Evolutionary conservation across 1,139 yeast species (phyloP).

Genomic region (Spencermartinsiella ligniputridi): DNA sequence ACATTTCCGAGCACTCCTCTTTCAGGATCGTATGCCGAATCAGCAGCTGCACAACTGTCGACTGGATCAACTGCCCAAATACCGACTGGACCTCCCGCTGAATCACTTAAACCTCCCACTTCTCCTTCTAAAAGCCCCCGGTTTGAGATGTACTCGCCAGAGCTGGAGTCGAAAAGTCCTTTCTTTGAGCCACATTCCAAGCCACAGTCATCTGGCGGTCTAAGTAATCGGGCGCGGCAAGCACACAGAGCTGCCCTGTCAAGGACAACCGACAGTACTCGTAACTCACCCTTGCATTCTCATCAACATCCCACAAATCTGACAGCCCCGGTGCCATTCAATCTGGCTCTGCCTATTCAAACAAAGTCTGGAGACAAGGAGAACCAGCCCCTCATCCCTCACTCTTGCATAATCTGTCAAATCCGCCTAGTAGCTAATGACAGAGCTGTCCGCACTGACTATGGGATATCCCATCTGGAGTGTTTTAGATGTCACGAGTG

Average conservation of each 20-base stretch:
- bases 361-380: background rate
- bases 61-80: no score
- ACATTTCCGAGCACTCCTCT: no score
- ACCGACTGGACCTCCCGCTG: no score
- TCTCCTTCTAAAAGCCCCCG: background rate
- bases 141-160: background rate
- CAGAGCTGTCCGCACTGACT: conserved; percentile 25
- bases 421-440: conserved; percentile 14
- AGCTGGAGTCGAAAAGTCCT: background rate
- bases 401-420: background rate
- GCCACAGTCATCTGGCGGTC: background rate
- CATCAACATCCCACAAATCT: background rate
- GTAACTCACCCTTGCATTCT: background rate
- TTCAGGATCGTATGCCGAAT: no score
- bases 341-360: background rate
- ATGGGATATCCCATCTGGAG: conserved; percentile 26
- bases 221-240: background rate
- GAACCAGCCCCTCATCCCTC: background rate
- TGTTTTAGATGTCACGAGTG: conserved; percentile 34
- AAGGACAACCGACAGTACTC: background rate
- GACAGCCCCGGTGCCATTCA: background rate
- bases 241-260: background rate
- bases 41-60: no score
- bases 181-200: background rate
- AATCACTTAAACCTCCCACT: no score